Conservation (phyloP, 176 grass and related monocot genomes). For the Lolium perenne region DNA sequence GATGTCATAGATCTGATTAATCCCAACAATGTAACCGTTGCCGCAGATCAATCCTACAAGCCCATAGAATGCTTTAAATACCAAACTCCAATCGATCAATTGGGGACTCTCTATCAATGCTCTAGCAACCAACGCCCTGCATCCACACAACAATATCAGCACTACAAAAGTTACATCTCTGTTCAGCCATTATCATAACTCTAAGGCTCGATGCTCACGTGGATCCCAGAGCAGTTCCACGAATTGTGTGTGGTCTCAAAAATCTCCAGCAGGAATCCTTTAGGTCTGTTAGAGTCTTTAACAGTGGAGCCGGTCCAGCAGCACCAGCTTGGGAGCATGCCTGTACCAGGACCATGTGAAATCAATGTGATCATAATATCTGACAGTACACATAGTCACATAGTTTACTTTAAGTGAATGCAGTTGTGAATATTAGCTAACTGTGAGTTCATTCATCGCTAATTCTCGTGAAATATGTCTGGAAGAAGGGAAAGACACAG, state of each 20-base stretch:
- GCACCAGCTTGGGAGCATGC: conserved; percentile 63
- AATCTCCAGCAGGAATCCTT: conserved; percentile 95
- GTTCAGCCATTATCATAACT: neutral
- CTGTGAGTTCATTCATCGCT: neutral
- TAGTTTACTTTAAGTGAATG: conserved; percentile 7
- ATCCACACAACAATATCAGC: conserved; percentile 31
- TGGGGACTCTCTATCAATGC: conserved; percentile 87
- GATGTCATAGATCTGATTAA: conserved; percentile 98
- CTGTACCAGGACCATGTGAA: conserved; percentile 42
- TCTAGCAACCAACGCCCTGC: conserved; percentile 93
- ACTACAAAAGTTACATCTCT: neutral
- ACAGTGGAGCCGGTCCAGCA: conserved; percentile 53
- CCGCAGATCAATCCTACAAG: conserved; percentile 75
- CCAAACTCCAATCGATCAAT: conserved; percentile 84
- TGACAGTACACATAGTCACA: neutral
- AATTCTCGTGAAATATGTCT: neutral
- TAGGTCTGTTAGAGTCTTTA: conserved; percentile 61
- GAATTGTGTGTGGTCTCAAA: conserved; percentile 92
- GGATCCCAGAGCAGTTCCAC: conserved; percentile 95
- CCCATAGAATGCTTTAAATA: conserved; percentile 84
- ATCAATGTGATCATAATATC: neutral
- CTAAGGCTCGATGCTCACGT: conserved; percentile 47
- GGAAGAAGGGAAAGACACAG: neutral
- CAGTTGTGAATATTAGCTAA: conserved; percentile 6
- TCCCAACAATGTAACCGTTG: conserved; percentile 97